These are phyloP conservation scores for Fraxinus xanthoxyloides DNA, from an alignment of 305 asterid genomes.

Conservation along the genomic window DNA sequence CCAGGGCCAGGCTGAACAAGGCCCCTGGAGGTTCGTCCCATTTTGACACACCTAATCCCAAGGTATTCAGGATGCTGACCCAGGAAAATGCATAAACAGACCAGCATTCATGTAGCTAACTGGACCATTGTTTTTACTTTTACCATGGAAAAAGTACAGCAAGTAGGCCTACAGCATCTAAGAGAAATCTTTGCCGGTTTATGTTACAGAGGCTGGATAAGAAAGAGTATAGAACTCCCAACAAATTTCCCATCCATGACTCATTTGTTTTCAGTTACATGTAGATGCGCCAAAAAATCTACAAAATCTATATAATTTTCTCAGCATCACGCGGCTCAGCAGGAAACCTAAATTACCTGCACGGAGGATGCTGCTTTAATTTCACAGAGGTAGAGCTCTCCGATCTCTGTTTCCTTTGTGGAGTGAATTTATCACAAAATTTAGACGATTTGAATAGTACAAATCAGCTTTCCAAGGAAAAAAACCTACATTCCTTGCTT, in stretches of 20 bases:
- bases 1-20: background rate
- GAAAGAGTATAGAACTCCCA: conserved; percentile 26
- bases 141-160: background rate
- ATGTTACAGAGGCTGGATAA: conserved; percentile 50
- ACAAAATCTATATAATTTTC: conserved; percentile 54
- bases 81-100: background rate
- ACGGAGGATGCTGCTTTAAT: conserved; percentile 26
- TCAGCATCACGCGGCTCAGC: conserved; percentile 35
- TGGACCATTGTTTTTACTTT: background rate
- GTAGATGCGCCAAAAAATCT: conserved; percentile 33
- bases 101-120: background rate
- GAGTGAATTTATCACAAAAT: conserved; percentile 33
- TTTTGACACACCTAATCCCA: background rate
- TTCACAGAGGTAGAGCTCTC: conserved; percentile 43
- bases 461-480: background rate
- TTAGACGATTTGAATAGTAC: conserved; percentile 28
- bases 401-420: conserved; percentile 23
- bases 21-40: background rate
- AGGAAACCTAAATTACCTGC: conserved; percentile 31
- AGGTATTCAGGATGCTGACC: background rate
- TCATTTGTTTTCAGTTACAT: conserved; percentile 17
- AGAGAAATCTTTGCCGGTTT: conserved; percentile 25
- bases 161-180: background rate
- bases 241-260: conserved; percentile 36
- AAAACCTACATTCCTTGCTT: conserved; percentile 22